Evolutionary conservation across 163 green algal genomes (phyloP), one percentile per base, ranked within the genome.

Genomic region (Prototheca cutis): DNA sequence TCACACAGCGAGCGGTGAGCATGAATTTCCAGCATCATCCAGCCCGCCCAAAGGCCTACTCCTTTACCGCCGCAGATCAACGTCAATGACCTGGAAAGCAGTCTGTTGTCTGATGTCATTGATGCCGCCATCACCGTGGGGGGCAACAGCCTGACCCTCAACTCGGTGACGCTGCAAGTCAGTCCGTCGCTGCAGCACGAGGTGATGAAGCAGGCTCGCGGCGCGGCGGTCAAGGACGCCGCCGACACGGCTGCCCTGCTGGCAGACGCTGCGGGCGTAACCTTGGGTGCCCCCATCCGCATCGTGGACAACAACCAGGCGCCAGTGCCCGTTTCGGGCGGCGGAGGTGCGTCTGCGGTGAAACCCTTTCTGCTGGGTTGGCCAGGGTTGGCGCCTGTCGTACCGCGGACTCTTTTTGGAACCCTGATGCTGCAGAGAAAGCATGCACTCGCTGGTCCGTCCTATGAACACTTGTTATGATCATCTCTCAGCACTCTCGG

Each of bases 271-370:
- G 49, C 49, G 25, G 49, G 18, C 4, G 49, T 56, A 5, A 34
- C 25, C 21, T n/a, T 56, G 7, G 49, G 49, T 27, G 8, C 6
- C 21, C 7, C 19, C 6, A 15, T 36, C 13, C 28, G 8, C 25
- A 56, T 56, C 23, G 13, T 8, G 21, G 49, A 56, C 49, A 56
- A 33, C 49, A 34, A 56, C 49, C 19, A 6, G 49, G 23, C 27
- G 49, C 49, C 49, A 32, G 21, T n/a, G n/a, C n/a, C n/a, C n/a
- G n/a, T n/a, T n/a, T n/a, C n/a, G n/a, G n/a, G n/a, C n/a, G n/a
- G n/a, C n/a, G n/a, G n/a, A n/a, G n/a, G n/a, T n/a, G n/a, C n/a
- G n/a, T n/a, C n/a, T n/a, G n/a, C n/a, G n/a, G n/a, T n/a, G n/a
- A n/a, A n/a, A n/a, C n/a, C n/a, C n/a, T n/a, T n/a, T n/a, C n/a